Evolutionary conservation across 495 filamentous ascomycete species (phyloP), one percentile per base, ranked within the genome.

Genomic region (Penicillium manginii): DNA sequence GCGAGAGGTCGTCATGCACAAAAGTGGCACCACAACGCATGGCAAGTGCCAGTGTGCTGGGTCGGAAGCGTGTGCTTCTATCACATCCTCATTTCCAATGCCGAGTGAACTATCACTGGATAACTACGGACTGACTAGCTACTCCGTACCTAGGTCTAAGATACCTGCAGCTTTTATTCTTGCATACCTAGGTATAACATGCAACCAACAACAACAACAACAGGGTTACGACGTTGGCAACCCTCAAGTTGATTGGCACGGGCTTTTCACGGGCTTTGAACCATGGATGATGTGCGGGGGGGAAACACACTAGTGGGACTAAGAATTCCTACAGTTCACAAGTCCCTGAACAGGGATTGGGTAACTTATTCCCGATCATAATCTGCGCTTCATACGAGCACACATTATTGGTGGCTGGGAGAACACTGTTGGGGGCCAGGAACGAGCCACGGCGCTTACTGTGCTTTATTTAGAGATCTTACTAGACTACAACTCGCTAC

Each of bases 391-490:
- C 21, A 4, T 17, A 17, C 3, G n/a, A 4, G 15, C 15, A 37
- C 35, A 1, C 9, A 43, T 18, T 12, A 43, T 43, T 43, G 40
- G 17, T 43, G 15, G 15, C 40, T 43, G 40, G 40, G 40, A 43
- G n/a, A 18, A 8, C 14, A 43, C 23, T 17, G 10, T 10, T 35
- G 5, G 26, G 7, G 51, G 32, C 15, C 55, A 37, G 17, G 17
- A 43, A 19, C 51, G 22, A 43, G 55, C 55, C 60, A 58, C 60
- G 55, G 60, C 60, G 60, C 60, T 59, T 58, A 46, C 15, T 45
- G 45, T 55, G 51, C 60, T 63, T 54, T 57, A 57, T 54, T 61
- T 58, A 62, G 60, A 49, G 46, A 49, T 23, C 46, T 31, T 21
- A 49, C 23, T 26, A 3, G 46, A 23, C n/a, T n/a, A n/a, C 46